These are phyloP conservation scores for Secale cereale DNA, from an alignment of 176 grass and related monocot species.

Conservation along the genomic window DNA sequence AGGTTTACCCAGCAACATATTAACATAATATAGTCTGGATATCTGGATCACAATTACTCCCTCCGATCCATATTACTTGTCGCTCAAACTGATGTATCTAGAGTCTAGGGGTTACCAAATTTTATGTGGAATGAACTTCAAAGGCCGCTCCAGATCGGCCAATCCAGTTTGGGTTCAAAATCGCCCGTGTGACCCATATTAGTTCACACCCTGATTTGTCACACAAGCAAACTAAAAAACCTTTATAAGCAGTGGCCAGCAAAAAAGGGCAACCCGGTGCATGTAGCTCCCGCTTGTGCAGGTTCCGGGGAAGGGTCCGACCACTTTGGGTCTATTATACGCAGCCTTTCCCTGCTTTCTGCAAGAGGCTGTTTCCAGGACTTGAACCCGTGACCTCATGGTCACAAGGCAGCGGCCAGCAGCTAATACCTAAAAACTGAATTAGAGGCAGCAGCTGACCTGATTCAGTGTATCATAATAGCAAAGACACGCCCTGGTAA, in stretches of 20 bases:
- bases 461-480: conserved; percentile 4
- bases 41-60: no score
- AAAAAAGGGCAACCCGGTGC: no score
- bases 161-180: background rate
- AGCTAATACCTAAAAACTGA: background rate
- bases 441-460: background rate
- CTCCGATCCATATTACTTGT: no score
- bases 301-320: no score
- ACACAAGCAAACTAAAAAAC: background rate
- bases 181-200: background rate
- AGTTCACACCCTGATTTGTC: background rate
- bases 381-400: no score
- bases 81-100: no score
- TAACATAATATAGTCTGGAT: no score
- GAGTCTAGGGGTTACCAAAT: background rate
- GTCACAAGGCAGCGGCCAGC: background rate
- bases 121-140: background rate
- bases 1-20: no score
- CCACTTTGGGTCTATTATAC: no score
- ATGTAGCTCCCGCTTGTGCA: no score
- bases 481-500: background rate
- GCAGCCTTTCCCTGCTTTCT: no score
- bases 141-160: background rate
- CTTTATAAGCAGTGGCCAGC: background rate
- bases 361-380: no score